Percentiles rank a stretch among this genome's conserved stretches.
phyloP scores from a whole-genome alignment of 352 stramenopile genomes.

The Aphanomyces invadans region DNA sequence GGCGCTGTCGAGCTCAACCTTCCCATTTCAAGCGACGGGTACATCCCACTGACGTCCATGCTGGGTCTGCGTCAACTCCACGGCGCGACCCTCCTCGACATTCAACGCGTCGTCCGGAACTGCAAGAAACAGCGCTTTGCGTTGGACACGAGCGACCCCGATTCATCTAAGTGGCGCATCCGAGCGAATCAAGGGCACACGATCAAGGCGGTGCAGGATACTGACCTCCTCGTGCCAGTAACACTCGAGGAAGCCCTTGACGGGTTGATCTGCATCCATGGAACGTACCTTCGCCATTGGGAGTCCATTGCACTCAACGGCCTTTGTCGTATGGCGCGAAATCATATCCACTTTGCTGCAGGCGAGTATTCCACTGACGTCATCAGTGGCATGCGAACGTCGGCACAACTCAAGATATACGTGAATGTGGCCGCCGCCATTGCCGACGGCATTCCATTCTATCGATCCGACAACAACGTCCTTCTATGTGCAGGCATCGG shows the following conservation, averaged over 20 bases:
- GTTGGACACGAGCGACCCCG: slow-evolving; percentile 42
- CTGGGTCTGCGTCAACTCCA: slow-evolving; percentile 48
- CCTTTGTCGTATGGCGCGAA: slow-evolving; percentile 70
- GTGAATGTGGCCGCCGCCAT: slow-evolving; percentile 52
- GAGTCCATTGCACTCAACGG: slow-evolving; percentile 48
- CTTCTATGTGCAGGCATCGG: slow-evolving; percentile 54
- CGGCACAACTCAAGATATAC: slow-evolving; percentile 69
- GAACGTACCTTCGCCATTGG: slow-evolving; percentile 68
- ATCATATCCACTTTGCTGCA: slow-evolving; percentile 82
- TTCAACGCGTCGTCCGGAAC: slow-evolving; percentile 55
- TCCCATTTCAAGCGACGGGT: slow-evolving; percentile 61
- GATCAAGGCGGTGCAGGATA: slow-evolving; percentile 52
- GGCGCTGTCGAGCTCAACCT: slow-evolving; percentile 57
- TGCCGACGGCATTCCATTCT: slow-evolving; percentile 68
- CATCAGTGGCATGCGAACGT: slow-evolving; percentile 67
- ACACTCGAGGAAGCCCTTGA: slow-evolving; percentile 30
- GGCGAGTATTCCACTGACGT: slow-evolving; percentile 49
- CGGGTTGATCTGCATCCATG: slow-evolving; percentile 60
- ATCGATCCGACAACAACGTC: slow-evolving; percentile 79
- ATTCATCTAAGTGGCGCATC: slow-evolving; percentile 43
- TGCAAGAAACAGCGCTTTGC: slow-evolving; percentile 73
- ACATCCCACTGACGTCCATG: slow-evolving; percentile 45
- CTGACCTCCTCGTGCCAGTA: slow-evolving; percentile 59
- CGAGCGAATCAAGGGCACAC: slow-evolving; percentile 79
- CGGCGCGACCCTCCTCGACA: slow-evolving; percentile 40